Evolutionary conservation across 208 protist species (phyloP), one percentile per base, ranked within the genome.

Genomic region (Trypanosoma vivax): DNA sequence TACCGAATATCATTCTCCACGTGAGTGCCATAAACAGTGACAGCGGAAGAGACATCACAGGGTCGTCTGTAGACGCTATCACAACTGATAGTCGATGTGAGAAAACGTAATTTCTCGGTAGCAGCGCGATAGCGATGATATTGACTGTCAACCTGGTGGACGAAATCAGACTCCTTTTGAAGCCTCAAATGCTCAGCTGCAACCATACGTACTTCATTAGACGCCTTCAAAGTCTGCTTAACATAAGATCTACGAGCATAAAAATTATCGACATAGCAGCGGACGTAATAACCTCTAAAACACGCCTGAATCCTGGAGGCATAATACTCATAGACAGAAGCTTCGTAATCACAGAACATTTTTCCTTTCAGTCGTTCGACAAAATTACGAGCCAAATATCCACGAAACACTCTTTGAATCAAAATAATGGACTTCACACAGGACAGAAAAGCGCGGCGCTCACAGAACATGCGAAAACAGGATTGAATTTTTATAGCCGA

Each of bases 191-290:
- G 47, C 13, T 62, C 40, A 5, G 63, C 48, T 9, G 61, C 61
- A 13, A 77, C 28, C 16, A 60, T 56, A 14, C 64, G 58, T 7
- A 79, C 52, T 33, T 59, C 42, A 5, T 65, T 57, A n/a, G 63
- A 63, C 2, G 57, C 43, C 10, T 58, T n/a, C 19, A 60, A 51
- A 42, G 83, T 79, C 1, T 35, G 23, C 13, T 65, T 27, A 35
- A 90, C 63, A 51, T 87, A 90, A 4, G 31, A 34, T 43, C 78
- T 73, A 33, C 69, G 60, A 0, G 76, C 83, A 50, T 90, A 90
- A 53, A 78, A 90, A 66, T 84, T 73, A 18, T 70, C 52, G 1
- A 42, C 37, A 23, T 69, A 65, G 23, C 64, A 67, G 38, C 82
- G 73, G 24, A 68, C 68, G 24, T 61, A 39, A 47, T 75, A 79